A percentile compares a stretch with the other conserved stretches of the same genome.
Conservation (phyloP, 1,284 basidiomycete species). For the Ganoderma sinense region DNA sequence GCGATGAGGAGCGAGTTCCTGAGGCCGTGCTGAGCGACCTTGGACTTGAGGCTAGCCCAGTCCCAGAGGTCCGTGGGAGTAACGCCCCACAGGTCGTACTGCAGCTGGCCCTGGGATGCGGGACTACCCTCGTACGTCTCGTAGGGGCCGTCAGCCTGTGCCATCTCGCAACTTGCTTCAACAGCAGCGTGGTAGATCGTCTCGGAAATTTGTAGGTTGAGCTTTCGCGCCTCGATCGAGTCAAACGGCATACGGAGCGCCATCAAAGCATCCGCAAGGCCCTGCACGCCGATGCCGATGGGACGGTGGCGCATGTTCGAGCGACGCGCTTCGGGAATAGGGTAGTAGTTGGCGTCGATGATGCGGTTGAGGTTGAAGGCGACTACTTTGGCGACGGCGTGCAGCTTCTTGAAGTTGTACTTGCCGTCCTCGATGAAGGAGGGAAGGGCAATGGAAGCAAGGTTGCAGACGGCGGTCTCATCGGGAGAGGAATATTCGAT, state of each 20-base stretch:
- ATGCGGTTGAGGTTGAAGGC: conserved; percentile 94
- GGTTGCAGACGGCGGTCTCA: conserved; percentile 98
- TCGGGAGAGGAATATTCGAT: conserved; percentile 99
- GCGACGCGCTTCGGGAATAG: conserved; percentile 87
- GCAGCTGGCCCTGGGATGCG: conserved; percentile 87
- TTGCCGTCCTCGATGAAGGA: conserved; percentile 78
- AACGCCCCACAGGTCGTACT: conserved; percentile 96
- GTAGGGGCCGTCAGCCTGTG: conserved; percentile 85
- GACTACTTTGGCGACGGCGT: conserved; percentile 94
- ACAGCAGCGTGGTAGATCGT: conserved; percentile 98
- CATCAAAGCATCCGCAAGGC: conserved; percentile 99
- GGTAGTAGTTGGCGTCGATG: conserved; percentile 96
- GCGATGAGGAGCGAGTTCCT: conserved; percentile 95
- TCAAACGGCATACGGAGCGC: conserved; percentile 96
- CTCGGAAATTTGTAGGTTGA: conserved; percentile 98
- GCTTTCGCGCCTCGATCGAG: conserved; percentile 84
- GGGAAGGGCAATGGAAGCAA: conserved; percentile 96
- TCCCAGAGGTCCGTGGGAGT: conserved; percentile 96
- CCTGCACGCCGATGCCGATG: conserved; percentile 98
- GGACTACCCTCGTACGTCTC: conserved; percentile 94
- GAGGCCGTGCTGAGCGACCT: conserved; percentile 88
- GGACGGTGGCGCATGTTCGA: conserved; percentile 99
- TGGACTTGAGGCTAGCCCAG: conserved; percentile 89
- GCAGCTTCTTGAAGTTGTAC: conserved; percentile 96
- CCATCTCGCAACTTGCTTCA: conserved; percentile 93